phyloP scores from a whole-genome alignment of 441 rosid genomes.

The California macrophylla region DNA sequence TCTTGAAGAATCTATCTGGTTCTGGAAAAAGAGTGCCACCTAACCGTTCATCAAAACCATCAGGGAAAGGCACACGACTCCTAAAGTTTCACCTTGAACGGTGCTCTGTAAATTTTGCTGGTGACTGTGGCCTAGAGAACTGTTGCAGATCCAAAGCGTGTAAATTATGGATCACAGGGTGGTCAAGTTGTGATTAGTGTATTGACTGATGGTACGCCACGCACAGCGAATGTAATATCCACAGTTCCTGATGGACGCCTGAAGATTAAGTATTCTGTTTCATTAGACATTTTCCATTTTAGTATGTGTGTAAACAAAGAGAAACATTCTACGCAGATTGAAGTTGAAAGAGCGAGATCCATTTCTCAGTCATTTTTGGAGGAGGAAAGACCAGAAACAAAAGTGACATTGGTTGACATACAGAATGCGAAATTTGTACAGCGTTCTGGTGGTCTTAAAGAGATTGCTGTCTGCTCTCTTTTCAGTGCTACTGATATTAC shows the following conservation, averaged over 20 bases:
- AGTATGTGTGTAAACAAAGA: conserved; percentile 75
- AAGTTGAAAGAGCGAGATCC: conserved; percentile 85
- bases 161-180: conserved; percentile 99
- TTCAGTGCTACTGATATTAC: conserved; percentile 90
- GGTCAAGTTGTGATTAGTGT: conserved; percentile 56
- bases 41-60: conserved; percentile 45
- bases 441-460: conserved; percentile 89
- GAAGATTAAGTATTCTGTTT: conserved; percentile 63
- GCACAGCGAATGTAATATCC: conserved; percentile 61
- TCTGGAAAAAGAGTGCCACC: conserved; percentile 43
- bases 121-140: conserved; percentile 64
- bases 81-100: conserved; percentile 72
- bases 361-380: conserved; percentile 65
- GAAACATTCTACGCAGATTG: conserved; percentile 80
- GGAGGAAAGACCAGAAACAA: conserved; percentile 43
- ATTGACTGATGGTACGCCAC: conserved; percentile 73
- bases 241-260: conserved; percentile 45
- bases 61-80: conserved; percentile 81
- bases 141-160: conserved; percentile 87
- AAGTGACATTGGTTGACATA: conserved; percentile 66
- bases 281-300: conserved; percentile 72
- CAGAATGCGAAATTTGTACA: conserved; percentile 86
- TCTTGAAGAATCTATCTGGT: conserved; percentile 55
- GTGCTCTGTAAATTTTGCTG: conserved; percentile 66
- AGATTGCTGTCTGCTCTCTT: conserved; percentile 79